phyloP scores from a whole-genome alignment of 352 stramenopile species.

The Phytophthora pseudosyringae region DNA sequence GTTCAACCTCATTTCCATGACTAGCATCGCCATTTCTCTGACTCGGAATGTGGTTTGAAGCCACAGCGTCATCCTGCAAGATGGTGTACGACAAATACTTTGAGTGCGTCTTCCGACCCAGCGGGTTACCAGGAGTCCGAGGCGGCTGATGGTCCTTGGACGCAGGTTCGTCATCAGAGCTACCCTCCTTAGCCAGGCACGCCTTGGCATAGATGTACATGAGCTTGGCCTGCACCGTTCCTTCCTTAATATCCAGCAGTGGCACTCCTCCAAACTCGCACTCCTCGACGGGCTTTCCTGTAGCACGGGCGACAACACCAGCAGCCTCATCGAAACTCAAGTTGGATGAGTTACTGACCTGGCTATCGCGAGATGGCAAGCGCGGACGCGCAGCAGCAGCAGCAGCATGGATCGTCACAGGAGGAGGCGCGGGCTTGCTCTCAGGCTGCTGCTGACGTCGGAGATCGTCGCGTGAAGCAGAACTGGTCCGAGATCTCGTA shows the following conservation, averaged over 20 bases:
- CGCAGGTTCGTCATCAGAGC: slow-evolving; percentile 21
- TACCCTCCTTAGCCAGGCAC: slow-evolving; percentile 68
- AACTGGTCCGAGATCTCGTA: slow-evolving; percentile 20
- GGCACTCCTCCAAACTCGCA: slow-evolving; percentile 72
- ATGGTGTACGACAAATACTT: slow-evolving; percentile 53
- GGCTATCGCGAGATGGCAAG: slow-evolving; percentile 34
- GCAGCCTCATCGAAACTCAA: slow-evolving; percentile 56
- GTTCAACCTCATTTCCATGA: slow-evolving; percentile 1
- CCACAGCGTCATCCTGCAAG: slow-evolving; percentile 31
- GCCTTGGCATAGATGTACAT: slow-evolving; percentile 79
- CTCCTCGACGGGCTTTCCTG: slow-evolving; percentile 57
- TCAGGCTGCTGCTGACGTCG: slow-evolving; percentile 22
- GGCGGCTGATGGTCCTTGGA: slow-evolving; percentile 25
- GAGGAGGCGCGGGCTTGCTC: slow-evolving; percentile 12
- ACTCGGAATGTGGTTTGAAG: slow-evolving; percentile 25
- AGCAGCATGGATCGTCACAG: slow-evolving; percentile 1
- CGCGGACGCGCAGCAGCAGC: slow-evolving; percentile 15
- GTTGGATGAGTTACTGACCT: slow-evolving; percentile 38
- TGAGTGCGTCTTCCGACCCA: slow-evolving; percentile 43
- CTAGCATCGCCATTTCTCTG: slow-evolving; percentile 5
- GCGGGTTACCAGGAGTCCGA: slow-evolving; percentile 38
- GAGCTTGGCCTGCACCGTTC: slow-evolving; percentile 69
- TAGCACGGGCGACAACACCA: slow-evolving; percentile 62
- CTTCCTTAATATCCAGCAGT: slow-evolving; percentile 66
- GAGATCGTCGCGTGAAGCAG: slow-evolving; percentile 21